These are phyloP conservation scores for Schrenkiella parvula DNA, from an alignment of 345 rosid genomes.

Conservation along the genomic window DNA sequence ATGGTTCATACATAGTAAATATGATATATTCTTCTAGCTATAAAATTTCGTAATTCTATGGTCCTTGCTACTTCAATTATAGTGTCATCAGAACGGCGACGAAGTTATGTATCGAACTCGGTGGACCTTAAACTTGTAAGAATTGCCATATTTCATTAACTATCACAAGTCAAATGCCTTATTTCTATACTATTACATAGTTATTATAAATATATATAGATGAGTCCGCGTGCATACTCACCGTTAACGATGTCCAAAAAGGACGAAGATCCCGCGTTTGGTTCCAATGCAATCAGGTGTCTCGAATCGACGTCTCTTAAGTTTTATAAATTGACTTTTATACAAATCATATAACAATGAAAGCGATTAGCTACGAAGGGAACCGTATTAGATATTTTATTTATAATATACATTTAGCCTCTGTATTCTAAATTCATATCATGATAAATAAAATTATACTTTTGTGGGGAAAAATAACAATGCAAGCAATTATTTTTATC, in stretches of 20 bases:
- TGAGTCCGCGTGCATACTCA: slow-evolving; percentile 23
- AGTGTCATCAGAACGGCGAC: not conserved
- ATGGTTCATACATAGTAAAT: not conserved
- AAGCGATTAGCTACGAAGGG: too few species aligned
- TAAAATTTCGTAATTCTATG: not conserved
- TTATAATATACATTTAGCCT: too few species aligned
- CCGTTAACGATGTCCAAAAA: slow-evolving; percentile 17
- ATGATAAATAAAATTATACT: too few species aligned
- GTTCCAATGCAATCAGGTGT: slow-evolving; percentile 29
- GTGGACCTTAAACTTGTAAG: not conserved
- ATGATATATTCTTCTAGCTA: not conserved
- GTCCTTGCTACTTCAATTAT: not conserved
- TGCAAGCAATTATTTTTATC: not conserved
- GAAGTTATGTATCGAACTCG: not conserved
- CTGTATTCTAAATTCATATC: too few species aligned
- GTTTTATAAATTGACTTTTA: slow-evolving; percentile 1
- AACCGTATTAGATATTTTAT: too few species aligned
- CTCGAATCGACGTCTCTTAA: slow-evolving; percentile 2
- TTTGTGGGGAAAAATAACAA: too few species aligned
- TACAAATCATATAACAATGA: not conserved
- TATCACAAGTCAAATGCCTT: slow-evolving; percentile 10
- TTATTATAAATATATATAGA: not conserved
- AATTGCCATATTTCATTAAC: not conserved
- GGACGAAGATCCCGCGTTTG: slow-evolving; percentile 27
- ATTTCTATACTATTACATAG: not conserved